Base-by-base conservation (phyloP, 306 rosid species). In the Dicorynia guianensis region DNA sequence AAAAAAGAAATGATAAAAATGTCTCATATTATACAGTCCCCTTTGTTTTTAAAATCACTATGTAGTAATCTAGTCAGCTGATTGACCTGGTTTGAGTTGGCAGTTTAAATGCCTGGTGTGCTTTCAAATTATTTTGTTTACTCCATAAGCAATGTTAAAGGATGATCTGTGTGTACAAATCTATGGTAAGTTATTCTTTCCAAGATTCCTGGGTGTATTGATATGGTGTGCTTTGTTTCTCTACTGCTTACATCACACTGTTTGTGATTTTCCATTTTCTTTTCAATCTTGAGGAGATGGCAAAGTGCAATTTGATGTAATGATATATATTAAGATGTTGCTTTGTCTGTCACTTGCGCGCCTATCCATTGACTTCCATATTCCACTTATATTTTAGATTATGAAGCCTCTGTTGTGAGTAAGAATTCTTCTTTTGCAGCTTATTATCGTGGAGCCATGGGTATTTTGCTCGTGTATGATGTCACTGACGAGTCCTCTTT, bases 371-470 rank as follows among this genome's bases (percentile, higher is more conserved):
- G 62, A 18, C 63, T 52, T 59, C 43, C 13, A 2, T 17, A 25
- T 11, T 55, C 42, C 46, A 69, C 63, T 71, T 42, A 44, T 42
- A 9, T 42, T 11, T 36, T 15, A 59, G 54, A 54, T 20, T 53
- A 35, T 52, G 25, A n/a, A 75, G 62, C 67, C 55, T 79, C 38
- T 68, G 39, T 56, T 38, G 55, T 47, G 5, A 10, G 11, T 75
- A 43, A 48, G 20, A 17, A 53, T 9, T 68, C 15, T 69, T 79
- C 70, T 75, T 75, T 70, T 79, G 89, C 91, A 91, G 97, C 97
- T 68, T 93, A 93, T 82, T 93, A 93, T 66, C 97, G 97, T 46
- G 98, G 98, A 81, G 98, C 98, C 81, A 93, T 93, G 98, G 98
- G 98, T 56, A 93, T 93, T 85, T 89, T 93, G 90, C 97, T 93